phyloP scores from a whole-genome alignment of 148 eudicot species.

The Spergularia bocconei region DNA sequence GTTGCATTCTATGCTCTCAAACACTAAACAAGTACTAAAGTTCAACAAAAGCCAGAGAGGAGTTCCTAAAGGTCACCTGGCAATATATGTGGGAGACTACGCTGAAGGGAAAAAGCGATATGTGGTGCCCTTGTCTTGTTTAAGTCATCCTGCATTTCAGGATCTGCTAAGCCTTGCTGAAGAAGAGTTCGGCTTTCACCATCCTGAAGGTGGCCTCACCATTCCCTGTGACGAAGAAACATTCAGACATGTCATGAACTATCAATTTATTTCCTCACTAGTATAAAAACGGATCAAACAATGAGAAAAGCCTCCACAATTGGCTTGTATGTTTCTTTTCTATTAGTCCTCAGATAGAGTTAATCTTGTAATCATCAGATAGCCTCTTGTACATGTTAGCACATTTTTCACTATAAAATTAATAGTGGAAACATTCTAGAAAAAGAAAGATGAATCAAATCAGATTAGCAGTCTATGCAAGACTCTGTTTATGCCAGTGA shows the following conservation, averaged over 20 bases:
- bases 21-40: constrained; percentile 14
- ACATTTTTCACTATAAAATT: neutral
- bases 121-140: constrained; percentile 35
- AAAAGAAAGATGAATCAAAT: neutral
- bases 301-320: neutral
- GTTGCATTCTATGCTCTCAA: constrained; percentile 12
- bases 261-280: neutral
- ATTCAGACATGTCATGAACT: constrained; percentile 19
- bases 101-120: constrained; percentile 23
- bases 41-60: constrained; percentile 21
- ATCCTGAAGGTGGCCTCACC: constrained; percentile 38
- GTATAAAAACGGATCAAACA: neutral
- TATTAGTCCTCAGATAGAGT: neutral
- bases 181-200: constrained; percentile 39
- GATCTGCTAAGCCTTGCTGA: constrained; percentile 31
- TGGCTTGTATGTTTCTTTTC: neutral
- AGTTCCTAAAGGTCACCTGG: constrained; percentile 36
- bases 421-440: neutral
- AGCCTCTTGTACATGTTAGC: neutral
- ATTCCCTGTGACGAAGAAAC: constrained; percentile 35
- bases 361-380: neutral
- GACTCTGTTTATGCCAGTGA: neutral
- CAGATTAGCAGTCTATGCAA: neutral
- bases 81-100: constrained; percentile 39
- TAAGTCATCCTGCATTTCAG: constrained; percentile 37